Evolutionary conservation across 129 eudicot species (phyloP).

Genomic region (Mikania micrantha): DNA sequence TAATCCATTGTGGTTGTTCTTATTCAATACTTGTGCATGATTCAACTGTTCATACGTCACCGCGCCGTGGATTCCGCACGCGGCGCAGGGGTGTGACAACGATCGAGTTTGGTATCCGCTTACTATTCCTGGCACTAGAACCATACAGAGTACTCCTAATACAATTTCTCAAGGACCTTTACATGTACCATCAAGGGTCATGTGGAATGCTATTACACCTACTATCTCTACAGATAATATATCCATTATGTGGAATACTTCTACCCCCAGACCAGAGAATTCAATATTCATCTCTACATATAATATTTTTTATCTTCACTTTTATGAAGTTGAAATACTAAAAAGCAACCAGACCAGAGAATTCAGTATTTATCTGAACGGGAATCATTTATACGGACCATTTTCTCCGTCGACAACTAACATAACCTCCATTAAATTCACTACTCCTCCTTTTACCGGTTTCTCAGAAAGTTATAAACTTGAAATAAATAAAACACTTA

Average conservation of each 20-base stretch:
- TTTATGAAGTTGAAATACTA: constrained; percentile 36
- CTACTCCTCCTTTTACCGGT: too few relatives aligned
- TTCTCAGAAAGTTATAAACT: too few relatives aligned
- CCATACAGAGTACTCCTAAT: background rate
- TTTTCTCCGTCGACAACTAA: background rate
- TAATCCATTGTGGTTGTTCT: too few relatives aligned
- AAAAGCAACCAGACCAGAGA: constrained; percentile 22
- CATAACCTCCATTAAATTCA: too few relatives aligned
- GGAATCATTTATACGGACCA: background rate
- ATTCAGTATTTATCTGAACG: constrained; percentile 34
- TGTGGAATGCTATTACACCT: background rate
- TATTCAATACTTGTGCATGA: too few relatives aligned
- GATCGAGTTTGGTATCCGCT: constrained; percentile 32
- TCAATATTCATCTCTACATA: too few relatives aligned
- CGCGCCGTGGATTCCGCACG: too few relatives aligned
- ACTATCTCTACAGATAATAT: background rate
- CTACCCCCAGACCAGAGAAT: too few relatives aligned
- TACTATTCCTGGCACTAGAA: background rate
- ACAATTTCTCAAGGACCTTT: background rate
- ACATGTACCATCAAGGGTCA: constrained; percentile 11
- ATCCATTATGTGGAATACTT: background rate
- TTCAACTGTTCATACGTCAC: too few relatives aligned
- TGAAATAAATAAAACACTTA: background rate
- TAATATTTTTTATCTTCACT: constrained; percentile 24
- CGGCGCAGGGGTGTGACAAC: too few relatives aligned